phyloP scores from a whole-genome alignment of 2,329 filamentous ascomycete genomes.

The Cytospora paraplurivora region DNA sequence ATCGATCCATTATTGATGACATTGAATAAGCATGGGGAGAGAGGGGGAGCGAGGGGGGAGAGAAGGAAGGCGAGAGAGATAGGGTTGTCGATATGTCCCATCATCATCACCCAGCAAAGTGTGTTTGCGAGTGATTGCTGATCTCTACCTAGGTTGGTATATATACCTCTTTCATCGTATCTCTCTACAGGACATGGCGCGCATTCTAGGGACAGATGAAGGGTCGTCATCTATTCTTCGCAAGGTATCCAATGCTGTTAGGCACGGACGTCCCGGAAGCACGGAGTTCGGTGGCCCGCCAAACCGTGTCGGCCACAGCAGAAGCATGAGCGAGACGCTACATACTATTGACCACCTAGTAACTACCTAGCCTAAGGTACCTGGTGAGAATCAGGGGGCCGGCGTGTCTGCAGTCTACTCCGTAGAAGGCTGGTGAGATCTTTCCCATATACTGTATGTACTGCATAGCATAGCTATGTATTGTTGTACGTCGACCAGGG shows the following conservation, averaged over 20 bases:
- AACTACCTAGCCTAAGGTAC: too few relatives aligned
- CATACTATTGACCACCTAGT: too few relatives aligned
- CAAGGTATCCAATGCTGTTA: conserved; percentile 89
- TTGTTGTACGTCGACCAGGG: too few relatives aligned
- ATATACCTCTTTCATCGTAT: too few relatives aligned
- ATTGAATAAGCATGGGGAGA: too few relatives aligned
- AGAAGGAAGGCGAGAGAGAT: not conserved
- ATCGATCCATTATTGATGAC: not conserved
- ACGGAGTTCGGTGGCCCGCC: conserved; percentile 57
- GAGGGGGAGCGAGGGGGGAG: not conserved
- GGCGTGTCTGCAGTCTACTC: too few relatives aligned
- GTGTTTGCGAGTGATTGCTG: too few relatives aligned
- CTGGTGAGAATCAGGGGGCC: too few relatives aligned
- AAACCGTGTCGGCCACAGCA: conserved; percentile 52
- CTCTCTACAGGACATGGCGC: conserved; percentile 68
- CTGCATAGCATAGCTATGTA: too few relatives aligned
- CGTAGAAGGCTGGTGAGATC: too few relatives aligned
- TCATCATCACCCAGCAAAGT: not conserved
- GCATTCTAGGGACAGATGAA: conserved; percentile 80
- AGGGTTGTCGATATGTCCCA: not conserved
- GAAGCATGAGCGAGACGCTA: conserved; percentile 70
- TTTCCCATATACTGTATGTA: too few relatives aligned
- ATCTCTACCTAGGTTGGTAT: too few relatives aligned
- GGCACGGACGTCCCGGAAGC: conserved; percentile 88
- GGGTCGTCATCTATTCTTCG: conserved; percentile 78